Percentiles rank a stretch among this genome's conserved stretches.
Conservation (phyloP, 345 rosid species). For the Corymbia maculata region DNA sequence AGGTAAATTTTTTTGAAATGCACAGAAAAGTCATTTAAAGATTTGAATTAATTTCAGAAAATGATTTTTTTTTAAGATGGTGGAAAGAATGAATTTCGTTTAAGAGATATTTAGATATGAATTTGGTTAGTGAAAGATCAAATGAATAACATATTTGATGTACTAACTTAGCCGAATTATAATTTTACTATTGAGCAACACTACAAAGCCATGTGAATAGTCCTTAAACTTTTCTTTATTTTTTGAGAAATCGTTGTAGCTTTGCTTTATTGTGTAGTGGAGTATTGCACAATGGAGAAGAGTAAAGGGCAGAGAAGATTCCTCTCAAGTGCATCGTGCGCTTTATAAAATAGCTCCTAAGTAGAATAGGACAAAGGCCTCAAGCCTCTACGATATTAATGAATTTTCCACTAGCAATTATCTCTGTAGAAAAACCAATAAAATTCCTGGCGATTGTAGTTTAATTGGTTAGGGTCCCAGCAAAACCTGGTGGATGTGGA, state of each 20-base stretch:
- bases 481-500: background rate
- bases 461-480: background rate
- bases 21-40: background rate
- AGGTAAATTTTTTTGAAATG: background rate
- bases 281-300: background rate
- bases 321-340: background rate
- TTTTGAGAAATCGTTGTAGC: background rate
- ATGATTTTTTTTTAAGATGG: background rate
- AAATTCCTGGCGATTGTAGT: no score
- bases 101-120: background rate
- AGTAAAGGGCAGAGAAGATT: background rate
- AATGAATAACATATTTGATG: background rate
- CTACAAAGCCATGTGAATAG: background rate
- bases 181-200: background rate
- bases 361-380: background rate
- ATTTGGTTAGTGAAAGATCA: background rate
- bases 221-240: background rate
- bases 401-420: background rate
- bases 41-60: background rate
- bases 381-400: background rate
- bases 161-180: fast-evolving
- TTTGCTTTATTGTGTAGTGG: background rate
- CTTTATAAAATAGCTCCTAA: background rate
- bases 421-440: background rate
- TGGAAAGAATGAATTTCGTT: background rate